These are phyloP conservation scores for Pseudonitzschia multiseries DNA, from an alignment of 108 stramenopile genomes.

Conservation along the genomic window DNA sequence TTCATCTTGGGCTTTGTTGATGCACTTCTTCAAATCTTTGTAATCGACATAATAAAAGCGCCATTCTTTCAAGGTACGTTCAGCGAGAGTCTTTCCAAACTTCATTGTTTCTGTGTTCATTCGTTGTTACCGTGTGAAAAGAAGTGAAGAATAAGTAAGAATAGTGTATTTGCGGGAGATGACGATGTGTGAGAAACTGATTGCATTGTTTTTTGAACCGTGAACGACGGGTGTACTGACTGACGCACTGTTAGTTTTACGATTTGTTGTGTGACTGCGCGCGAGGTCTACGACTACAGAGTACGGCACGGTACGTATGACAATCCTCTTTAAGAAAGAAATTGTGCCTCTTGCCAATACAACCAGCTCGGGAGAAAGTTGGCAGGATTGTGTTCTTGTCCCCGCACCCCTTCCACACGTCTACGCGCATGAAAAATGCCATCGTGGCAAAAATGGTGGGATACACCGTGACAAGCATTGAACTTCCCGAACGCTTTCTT, in stretches of 20 bases:
- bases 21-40: conserved; percentile 47
- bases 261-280: conserved; percentile 10
- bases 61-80: conserved; percentile 53
- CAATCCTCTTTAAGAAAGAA: not conserved
- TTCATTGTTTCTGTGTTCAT: conserved; percentile 30
- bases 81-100: conserved; percentile 51
- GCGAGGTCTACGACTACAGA: conserved; percentile 4
- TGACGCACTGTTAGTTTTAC: not conserved
- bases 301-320: not conserved
- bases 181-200: not conserved
- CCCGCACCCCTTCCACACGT: not conserved
- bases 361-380: not conserved
- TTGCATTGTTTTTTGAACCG: not conserved
- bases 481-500: not conserved
- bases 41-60: conserved; percentile 57
- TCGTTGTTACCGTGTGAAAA: not conserved
- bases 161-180: too few relatives aligned
- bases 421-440: not conserved
- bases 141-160: not conserved
- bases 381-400: conserved; percentile 2
- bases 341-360: not conserved
- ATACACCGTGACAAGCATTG: too few relatives aligned
- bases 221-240: not conserved
- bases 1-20: conserved; percentile 28
- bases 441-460: not conserved